A percentile compares a stretch with the other conserved stretches of the same genome.
These are phyloP conservation scores for Fusarium agapanthi DNA, from an alignment of 2,329 filamentous ascomycete genomes.

Conservation along the genomic window DNA sequence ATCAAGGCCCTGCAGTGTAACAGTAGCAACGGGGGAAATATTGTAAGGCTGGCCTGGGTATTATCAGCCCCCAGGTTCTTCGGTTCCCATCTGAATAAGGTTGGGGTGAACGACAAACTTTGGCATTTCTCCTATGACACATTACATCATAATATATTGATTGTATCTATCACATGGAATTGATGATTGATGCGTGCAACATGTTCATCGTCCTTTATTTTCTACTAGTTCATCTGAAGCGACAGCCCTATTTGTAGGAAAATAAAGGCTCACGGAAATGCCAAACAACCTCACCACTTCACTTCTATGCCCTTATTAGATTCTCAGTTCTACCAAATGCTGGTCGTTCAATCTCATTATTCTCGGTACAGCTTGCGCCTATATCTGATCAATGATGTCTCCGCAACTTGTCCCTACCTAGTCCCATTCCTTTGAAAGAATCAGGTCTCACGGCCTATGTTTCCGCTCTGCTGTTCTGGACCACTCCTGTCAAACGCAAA, in stretches of 20 bases:
- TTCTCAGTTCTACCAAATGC: neutral
- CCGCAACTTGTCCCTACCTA: neutral
- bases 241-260: neutral
- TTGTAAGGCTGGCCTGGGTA: neutral
- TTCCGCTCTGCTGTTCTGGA: slow-evolving; percentile 6
- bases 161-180: neutral
- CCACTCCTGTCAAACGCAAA: neutral
- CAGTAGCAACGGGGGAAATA: neutral
- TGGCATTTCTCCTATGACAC: neutral
- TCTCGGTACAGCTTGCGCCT: neutral
- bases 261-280: neutral
- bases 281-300: neutral
- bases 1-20: neutral
- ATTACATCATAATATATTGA: neutral
- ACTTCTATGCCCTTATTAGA: neutral
- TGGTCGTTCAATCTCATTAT: neutral
- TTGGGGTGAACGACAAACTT: neutral
- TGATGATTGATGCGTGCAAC: neutral
- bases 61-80: neutral
- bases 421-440: neutral
- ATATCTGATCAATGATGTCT: neutral
- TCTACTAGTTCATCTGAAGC: neutral
- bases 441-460: slow-evolving; percentile 10
- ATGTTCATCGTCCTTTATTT: neutral
- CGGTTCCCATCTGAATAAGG: neutral